Base-by-base conservation (phyloP, 2,329 filamentous ascomycete genomes). In the Bipolaris cookei region DNA sequence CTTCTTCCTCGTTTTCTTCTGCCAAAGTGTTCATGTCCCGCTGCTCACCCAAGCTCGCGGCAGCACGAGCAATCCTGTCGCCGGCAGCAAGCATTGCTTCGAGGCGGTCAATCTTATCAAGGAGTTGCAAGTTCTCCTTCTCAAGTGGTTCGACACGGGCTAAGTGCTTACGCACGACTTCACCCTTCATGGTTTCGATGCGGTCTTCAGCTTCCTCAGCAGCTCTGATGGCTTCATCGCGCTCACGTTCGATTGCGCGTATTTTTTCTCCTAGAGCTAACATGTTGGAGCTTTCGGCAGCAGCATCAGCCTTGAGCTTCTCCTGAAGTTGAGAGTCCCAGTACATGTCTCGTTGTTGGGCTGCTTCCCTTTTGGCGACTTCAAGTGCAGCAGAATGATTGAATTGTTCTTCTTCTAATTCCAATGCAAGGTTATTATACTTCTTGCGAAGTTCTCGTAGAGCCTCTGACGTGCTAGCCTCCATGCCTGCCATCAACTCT, bases 151-250 rank as follows among this genome's bases (percentile, higher is more conserved):
- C 71, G 6, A 76, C 65, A 10, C 64, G 64, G 8, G 74, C 74
- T 4, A 76, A 56, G 44, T 76, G 72, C 54, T 75, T 76, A 14
- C 68, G 50, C 11, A 76, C 74, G 0, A 76, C 74, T 30, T 75
- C 68, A 28, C 59, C 68, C 45, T 76, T 76, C 67, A 76, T 73
- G 3, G 59, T 66, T 51, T 76, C 74, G 37, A 76, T 74, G 14
- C 66, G 59, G 46, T 70, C 68, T 51, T 74, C 65, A 7, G 72
- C 71, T n/a, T 72, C 68, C 18, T 68, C 51, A 0, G 62, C 59
- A 13, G 67, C 63, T 35, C 39, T 44, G 47, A 65, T 46, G 38
- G 66, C 71, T 51, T 66, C 45, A 10, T 65, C 61, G 34, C 65
- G 70, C 42, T 70, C 62, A 39, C 56, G 43, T 28, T 69, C 52